A percentile compares a stretch with the other conserved stretches of the same genome.
phyloP scores from a whole-genome alignment of 2,329 filamentous ascomycete genomes.

The Zarea fungicola region DNA sequence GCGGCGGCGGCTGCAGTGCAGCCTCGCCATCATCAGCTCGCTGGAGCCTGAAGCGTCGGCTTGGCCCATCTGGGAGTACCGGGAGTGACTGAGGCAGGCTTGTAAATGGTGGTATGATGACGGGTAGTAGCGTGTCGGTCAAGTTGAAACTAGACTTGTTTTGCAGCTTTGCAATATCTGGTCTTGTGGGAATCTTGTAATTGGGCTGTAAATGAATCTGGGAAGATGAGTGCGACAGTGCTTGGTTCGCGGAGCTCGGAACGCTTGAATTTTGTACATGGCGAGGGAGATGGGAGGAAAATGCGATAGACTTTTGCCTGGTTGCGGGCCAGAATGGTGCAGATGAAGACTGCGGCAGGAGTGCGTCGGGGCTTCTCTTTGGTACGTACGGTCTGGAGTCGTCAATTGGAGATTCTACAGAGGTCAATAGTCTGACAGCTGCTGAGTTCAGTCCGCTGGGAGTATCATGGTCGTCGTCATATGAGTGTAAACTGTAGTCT shows the following conservation, averaged over 20 bases:
- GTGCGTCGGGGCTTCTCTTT: background rate
- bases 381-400: slow-evolving; percentile 52
- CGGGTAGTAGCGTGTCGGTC: slow-evolving; percentile 23
- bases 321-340: slow-evolving; percentile 6
- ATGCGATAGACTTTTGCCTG: slow-evolving; percentile 10
- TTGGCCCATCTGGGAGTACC: slow-evolving; percentile 45
- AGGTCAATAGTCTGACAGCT: slow-evolving; percentile 57
- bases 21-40: slow-evolving; percentile 1
- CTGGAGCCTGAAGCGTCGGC: slow-evolving; percentile 25
- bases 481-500: slow-evolving; percentile 52
- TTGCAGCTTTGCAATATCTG: slow-evolving; percentile 45
- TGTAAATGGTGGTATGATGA: slow-evolving; percentile 20
- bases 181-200: slow-evolving; percentile 3
- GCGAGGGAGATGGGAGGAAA: slow-evolving; percentile 1
- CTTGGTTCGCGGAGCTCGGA: background rate
- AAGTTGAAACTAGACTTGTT: slow-evolving; percentile 26
- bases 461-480: slow-evolving; percentile 50
- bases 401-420: slow-evolving; percentile 49
- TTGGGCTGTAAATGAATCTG: background rate
- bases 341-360: slow-evolving; percentile 13
- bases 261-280: slow-evolving; percentile 5
- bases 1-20: background rate
- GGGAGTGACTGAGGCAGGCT: slow-evolving; percentile 40
- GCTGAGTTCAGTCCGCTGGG: slow-evolving; percentile 44
- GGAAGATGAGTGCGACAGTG: slow-evolving; percentile 2